Conservation (phyloP, 441 rosid species). For the Pelargonium australe region DNA sequence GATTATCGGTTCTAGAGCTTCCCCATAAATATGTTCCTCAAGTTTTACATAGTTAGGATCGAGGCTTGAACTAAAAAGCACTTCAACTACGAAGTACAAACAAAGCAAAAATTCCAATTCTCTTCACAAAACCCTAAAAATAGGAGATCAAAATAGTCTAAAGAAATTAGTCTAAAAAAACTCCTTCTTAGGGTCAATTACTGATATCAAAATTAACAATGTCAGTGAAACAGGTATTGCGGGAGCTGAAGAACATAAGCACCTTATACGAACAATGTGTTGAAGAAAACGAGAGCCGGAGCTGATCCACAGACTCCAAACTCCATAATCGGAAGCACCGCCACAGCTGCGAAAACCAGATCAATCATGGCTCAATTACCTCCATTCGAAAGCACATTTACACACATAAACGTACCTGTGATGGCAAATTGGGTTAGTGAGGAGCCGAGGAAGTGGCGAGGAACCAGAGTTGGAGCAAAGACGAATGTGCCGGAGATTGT, state of each 20-base stretch:
- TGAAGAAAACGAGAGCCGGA: slow-evolving; percentile 47
- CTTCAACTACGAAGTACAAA: neutral
- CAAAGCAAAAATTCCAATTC: neutral
- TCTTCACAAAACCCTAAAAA: neutral
- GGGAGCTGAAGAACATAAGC: neutral
- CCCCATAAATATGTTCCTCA: too few relatives aligned
- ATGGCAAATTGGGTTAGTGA: neutral
- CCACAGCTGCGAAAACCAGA: neutral
- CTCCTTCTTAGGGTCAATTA: neutral
- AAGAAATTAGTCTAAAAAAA: neutral
- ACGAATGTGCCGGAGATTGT: neutral
- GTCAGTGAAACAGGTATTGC: neutral
- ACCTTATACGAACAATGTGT: slow-evolving; percentile 46
- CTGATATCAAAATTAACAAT: neutral
- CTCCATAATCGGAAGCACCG: slow-evolving; percentile 3
- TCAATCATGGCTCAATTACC: neutral
- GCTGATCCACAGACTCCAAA: slow-evolving; percentile 43
- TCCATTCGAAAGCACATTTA: too few relatives aligned
- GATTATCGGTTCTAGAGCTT: too few relatives aligned
- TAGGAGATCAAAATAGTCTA: neutral
- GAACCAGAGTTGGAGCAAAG: neutral
- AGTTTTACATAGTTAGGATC: too few relatives aligned
- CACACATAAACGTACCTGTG: neutral
- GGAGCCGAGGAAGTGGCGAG: neutral
- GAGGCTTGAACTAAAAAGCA: too few relatives aligned